Percentiles rank a stretch among this genome's conserved stretches.
These are phyloP conservation scores for Aspergillus pseudoviridinutans DNA, from an alignment of 2,329 filamentous ascomycete genomes.

Conservation along the genomic window DNA sequence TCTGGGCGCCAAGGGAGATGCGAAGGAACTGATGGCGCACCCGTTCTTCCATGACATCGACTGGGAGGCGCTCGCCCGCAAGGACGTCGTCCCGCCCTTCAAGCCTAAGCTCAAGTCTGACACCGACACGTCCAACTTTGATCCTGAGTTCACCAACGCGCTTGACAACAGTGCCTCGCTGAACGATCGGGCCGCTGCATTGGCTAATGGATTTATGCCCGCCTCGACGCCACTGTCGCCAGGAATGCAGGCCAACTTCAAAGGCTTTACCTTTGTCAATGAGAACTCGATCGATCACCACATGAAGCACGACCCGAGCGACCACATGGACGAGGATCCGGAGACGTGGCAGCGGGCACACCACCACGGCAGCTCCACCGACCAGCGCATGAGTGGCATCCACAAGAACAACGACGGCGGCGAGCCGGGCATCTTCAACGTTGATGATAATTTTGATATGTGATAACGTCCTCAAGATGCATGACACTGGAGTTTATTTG, in stretches of 20 bases:
- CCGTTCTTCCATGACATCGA: conserved; percentile 93
- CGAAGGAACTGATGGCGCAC: conserved; percentile 89
- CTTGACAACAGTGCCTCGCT: conserved; percentile 81
- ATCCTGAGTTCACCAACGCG: conserved; percentile 96
- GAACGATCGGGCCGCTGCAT: conserved; percentile 82
- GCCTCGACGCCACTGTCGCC: conserved; percentile 90
- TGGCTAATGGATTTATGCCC: conserved; percentile 75
- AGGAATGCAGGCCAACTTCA: conserved; percentile 96
- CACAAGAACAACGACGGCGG: conserved; percentile 36
- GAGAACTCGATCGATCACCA: conserved; percentile 81
- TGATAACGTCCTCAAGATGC: conserved; percentile 35
- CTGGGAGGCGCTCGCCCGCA: conserved; percentile 83
- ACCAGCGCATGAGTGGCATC: conserved; percentile 44
- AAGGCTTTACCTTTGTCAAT: conserved; percentile 98
- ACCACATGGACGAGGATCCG: conserved; percentile 42
- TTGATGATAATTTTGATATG: conserved; percentile 45
- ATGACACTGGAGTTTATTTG: conserved; percentile 34
- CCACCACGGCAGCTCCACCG: conserved; percentile 26
- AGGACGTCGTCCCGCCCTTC: conserved; percentile 92
- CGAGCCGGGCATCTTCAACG: conserved; percentile 41
- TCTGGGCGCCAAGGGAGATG: conserved; percentile 84
- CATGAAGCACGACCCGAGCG: conserved; percentile 31
- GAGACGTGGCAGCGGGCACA: conserved; percentile 32
- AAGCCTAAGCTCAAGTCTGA: conserved; percentile 96
- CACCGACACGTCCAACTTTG: conserved; percentile 96